Evolutionary conservation across 768 basidiomycete species (phyloP), one percentile per base, ranked within the genome.

Genomic region (Cystofilobasidium ferigula): DNA sequence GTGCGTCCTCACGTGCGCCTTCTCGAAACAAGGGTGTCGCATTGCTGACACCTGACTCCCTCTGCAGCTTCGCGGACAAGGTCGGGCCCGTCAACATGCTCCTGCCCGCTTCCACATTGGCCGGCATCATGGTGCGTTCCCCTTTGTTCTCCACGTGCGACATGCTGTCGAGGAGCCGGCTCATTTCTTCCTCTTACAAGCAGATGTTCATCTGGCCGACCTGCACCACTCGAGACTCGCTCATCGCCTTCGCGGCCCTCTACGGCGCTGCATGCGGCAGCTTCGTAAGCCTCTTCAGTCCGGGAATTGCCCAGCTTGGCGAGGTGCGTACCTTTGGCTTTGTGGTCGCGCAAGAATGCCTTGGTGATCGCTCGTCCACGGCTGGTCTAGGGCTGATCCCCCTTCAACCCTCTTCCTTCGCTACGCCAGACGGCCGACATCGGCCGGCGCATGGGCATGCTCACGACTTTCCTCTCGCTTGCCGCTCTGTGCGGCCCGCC

Each of bases 151-250:
- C 62, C 24, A 6, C 35, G 30, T 6, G 4, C 36, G 43, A 9
- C 34, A 18, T 24, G 2, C 45, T 13, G 30, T 61, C 28, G 16
- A 24, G n/a, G 28, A 14, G 8, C 43, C 13, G 20, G 28, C 65
- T 62, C 24, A 43, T 16, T 40, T 34, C 30, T 45, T 48, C 28
- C 18, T 18, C 30, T 40, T 30, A 5, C 20, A 3, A 28, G 7
- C 30, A 62, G 67, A 68, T 68, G 40, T 68, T 68, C n/a, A 61
- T 53, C 26, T 68, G 67, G 67, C 60, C 67, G 4, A 40, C 24
- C 26, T 62, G 61, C 28, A 24, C 12, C 6, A 62, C 67, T 5
- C 58, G 58, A 22, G 62, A 32, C 3, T 20, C 61, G 9, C 28
- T 68, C 30, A 22, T 60, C 12, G 61, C 35, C 24, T 68, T 68